Conservation (phyloP, 805 yeast genomes). For the Candida koratica region DNA sequence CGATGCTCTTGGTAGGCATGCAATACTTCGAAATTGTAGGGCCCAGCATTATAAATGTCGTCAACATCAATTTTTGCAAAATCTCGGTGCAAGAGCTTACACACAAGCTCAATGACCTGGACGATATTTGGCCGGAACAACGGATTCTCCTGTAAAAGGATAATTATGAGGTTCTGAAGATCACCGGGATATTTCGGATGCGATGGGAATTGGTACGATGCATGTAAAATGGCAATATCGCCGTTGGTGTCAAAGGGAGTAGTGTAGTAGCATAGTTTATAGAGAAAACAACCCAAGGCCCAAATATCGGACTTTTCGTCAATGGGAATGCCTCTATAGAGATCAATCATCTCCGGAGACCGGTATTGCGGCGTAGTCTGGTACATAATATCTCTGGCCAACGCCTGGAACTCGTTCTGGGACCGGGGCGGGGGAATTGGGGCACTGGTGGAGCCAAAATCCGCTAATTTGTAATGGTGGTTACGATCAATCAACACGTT, state of each 20-base stretch:
- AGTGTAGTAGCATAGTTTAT: constrained; percentile 85
- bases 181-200: constrained; percentile 67
- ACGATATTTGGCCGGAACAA: constrained; percentile 78
- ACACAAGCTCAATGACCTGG: constrained; percentile 68
- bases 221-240: constrained; percentile 81
- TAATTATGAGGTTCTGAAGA: constrained; percentile 68
- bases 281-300: constrained; percentile 92
- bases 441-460: constrained; percentile 85
- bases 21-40: constrained; percentile 54
- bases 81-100: constrained; percentile 44
- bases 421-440: constrained; percentile 69
- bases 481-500: constrained; percentile 77
- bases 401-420: constrained; percentile 65
- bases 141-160: constrained; percentile 82
- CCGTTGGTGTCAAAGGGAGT: constrained; percentile 93
- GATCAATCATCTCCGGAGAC: constrained; percentile 93
- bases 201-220: constrained; percentile 72
- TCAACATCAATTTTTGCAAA: constrained; percentile 27
- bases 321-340: constrained; percentile 75
- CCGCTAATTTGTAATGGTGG: constrained; percentile 77
- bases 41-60: constrained; percentile 50
- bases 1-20: constrained; percentile 44
- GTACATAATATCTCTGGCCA: constrained; percentile 78
- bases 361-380: constrained; percentile 97
- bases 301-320: constrained; percentile 93